Conservation (phyloP, 768 basidiomycete genomes). For the Myochromella boudieri region DNA sequence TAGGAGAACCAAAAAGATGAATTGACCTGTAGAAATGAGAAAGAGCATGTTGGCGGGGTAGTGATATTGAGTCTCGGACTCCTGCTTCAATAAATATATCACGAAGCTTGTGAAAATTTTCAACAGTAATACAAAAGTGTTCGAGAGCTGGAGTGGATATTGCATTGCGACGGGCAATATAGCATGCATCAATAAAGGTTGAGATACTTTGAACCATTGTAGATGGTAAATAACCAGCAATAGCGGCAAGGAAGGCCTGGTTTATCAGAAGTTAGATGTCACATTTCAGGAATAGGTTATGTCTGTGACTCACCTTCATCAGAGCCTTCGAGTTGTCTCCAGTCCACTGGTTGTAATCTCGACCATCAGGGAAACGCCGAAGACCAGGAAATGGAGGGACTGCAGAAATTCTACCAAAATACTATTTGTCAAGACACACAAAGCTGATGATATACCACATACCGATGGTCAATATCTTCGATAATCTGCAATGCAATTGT, state of each 20-base stretch:
- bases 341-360: too few species aligned
- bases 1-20: conserved; percentile 8
- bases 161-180: not conserved
- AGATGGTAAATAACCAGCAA: not conserved
- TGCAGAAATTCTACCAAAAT: conserved; percentile 18
- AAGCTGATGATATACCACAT: conserved; percentile 6
- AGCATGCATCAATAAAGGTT: not conserved
- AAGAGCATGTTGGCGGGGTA: conserved; percentile 22
- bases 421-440: conserved; percentile 2
- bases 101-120: conserved; percentile 16
- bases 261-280: not conserved
- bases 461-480: conserved; percentile 37
- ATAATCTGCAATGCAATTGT: conserved; percentile 26
- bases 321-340: conserved; percentile 33
- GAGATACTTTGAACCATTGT: not conserved
- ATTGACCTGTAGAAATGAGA: conserved; percentile 1
- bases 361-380: conserved; percentile 22
- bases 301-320: conserved; percentile 26
- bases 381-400: conserved; percentile 24
- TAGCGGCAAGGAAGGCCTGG: conserved; percentile 17
- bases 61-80: conserved; percentile 11
- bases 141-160: not conserved
- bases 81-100: conserved; percentile 14
- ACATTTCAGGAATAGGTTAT: not conserved
- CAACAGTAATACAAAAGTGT: not conserved